Evolutionary conservation across 2,329 filamentous ascomycete species (phyloP).

Genomic region (Byssochlamys sp.): DNA sequence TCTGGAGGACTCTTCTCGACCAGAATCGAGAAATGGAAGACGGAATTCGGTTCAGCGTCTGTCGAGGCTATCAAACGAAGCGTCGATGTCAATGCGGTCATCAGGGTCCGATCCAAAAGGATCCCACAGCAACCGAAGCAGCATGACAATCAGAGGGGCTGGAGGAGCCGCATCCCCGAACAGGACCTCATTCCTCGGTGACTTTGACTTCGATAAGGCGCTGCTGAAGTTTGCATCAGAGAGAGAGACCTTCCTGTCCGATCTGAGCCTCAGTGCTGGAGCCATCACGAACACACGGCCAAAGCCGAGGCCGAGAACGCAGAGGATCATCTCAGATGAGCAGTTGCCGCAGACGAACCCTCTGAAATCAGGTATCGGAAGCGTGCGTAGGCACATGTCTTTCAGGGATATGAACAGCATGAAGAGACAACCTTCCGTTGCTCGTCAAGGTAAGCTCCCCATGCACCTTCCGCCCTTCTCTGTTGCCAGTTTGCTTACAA

Average conservation of each 20-base stretch:
- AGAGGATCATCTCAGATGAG: constrained; percentile 72
- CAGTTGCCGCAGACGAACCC: constrained; percentile 35
- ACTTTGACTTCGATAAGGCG: constrained; percentile 89
- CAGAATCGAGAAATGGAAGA: constrained; percentile 24
- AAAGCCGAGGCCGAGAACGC: constrained; percentile 68
- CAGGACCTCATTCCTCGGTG: constrained; percentile 41
- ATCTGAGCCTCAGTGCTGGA: constrained; percentile 79
- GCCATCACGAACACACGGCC: constrained; percentile 61
- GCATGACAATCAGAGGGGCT: constrained; percentile 48
- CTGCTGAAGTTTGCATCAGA: constrained; percentile 92
- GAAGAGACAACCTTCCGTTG: constrained; percentile 71
- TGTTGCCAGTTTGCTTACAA: constrained; percentile 9
- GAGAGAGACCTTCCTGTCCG: constrained; percentile 83
- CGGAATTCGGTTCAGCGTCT: constrained; percentile 34
- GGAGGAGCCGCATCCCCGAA: constrained; percentile 27
- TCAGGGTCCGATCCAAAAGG: constrained; percentile 35
- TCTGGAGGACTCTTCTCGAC: constrained; percentile 29
- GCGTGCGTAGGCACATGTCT: constrained; percentile 83
- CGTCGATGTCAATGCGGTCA: constrained; percentile 40
- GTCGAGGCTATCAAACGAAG: constrained; percentile 24
- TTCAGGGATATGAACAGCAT: constrained; percentile 90
- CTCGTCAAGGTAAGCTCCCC: constrained; percentile 53
- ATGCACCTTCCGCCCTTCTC: background rate
- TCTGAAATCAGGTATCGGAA: constrained; percentile 60
- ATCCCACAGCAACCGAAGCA: constrained; percentile 55